Conservation (phyloP, 805 yeast species). For the Yamadazyma paraphyllophila region DNA sequence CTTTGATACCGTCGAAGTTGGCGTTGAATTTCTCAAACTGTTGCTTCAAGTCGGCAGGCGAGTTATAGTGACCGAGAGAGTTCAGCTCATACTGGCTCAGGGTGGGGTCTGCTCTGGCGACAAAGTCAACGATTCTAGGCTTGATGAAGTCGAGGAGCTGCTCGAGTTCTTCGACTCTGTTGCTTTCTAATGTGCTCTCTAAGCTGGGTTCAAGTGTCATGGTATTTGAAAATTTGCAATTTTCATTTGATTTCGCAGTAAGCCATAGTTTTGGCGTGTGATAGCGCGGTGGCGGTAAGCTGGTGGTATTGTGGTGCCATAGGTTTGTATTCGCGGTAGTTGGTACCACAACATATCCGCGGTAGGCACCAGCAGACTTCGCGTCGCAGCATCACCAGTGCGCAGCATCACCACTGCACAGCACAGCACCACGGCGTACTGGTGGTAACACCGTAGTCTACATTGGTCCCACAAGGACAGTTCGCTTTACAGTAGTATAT, state of each 20-base stretch:
- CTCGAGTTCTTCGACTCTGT: constrained; percentile 59
- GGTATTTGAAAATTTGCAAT: not conserved
- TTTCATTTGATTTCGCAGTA: too few species aligned
- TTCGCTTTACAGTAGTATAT: not conserved
- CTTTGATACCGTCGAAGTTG: constrained; percentile 25
- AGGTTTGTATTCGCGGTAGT: too few species aligned
- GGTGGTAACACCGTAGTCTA: too few species aligned
- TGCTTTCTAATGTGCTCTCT: constrained; percentile 39
- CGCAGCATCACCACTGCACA: too few species aligned
- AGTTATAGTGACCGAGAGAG: constrained; percentile 46
- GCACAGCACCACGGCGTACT: too few species aligned
- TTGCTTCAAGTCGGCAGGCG: constrained; percentile 48
- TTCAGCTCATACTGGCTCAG: constrained; percentile 31
- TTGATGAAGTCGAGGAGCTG: constrained; percentile 49
- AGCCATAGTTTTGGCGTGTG: too few species aligned
- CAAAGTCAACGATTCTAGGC: constrained; percentile 52
- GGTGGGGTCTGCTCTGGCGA: constrained; percentile 44
- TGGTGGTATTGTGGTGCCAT: too few species aligned
- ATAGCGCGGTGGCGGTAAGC: too few species aligned
- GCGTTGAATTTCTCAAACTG: constrained; percentile 30
- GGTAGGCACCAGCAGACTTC: too few species aligned
- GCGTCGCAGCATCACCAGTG: too few species aligned
- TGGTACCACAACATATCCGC: too few species aligned
- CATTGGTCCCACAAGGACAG: too few species aligned
- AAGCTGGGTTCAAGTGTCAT: constrained; percentile 1